Conservation (phyloP, 441 rosid genomes). For the Monsonia emarginata region DNA sequence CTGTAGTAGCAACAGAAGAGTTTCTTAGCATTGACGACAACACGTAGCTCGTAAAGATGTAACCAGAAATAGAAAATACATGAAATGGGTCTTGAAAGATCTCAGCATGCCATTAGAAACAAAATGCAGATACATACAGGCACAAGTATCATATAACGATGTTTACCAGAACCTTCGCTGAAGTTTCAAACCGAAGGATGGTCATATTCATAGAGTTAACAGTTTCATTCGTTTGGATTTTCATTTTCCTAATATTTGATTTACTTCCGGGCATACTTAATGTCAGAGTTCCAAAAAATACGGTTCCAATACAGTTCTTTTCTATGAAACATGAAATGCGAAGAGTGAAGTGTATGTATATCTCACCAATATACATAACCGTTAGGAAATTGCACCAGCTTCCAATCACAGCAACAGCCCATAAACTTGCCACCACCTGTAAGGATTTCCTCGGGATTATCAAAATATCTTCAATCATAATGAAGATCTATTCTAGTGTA, state of each 20-base stretch:
- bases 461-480: constrained; percentile 3
- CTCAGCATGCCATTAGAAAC: too few species aligned
- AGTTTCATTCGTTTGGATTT: too few species aligned
- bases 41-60: not conserved
- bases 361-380: constrained; percentile 71
- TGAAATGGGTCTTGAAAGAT: too few species aligned
- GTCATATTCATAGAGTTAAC: not conserved
- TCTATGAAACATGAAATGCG: not conserved
- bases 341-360: not conserved
- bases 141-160: too few species aligned
- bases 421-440: constrained; percentile 58
- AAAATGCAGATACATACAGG: too few species aligned
- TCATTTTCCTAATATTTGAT: too few species aligned
- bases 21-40: not conserved
- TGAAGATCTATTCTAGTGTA: too few species aligned
- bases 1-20: constrained; percentile 30
- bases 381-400: constrained; percentile 91
- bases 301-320: not conserved
- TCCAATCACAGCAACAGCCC: constrained; percentile 68
- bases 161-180: too few species aligned
- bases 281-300: not conserved
- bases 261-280: not conserved
- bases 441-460: constrained; percentile 9
- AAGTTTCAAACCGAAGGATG: not conserved
- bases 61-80: too few species aligned